Conservation (phyloP, 1,284 basidiomycete species). For the Ceraceosorus bombacis region DNA sequence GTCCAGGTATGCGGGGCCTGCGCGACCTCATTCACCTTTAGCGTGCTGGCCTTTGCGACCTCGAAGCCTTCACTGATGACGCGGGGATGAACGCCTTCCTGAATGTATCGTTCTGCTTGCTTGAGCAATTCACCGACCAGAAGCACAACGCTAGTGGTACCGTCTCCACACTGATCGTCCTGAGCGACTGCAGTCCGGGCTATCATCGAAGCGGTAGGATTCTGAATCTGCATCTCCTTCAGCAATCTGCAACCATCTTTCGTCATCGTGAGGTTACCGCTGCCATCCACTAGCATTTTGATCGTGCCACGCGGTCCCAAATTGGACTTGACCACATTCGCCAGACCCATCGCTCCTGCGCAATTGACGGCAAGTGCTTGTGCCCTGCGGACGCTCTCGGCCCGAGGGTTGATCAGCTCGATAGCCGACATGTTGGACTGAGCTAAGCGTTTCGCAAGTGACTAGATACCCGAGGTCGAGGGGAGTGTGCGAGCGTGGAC, state of each 20-base stretch:
- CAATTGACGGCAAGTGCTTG: constrained; percentile 81
- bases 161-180: constrained; percentile 98
- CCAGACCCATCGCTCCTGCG: constrained; percentile 88
- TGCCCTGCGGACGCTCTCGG: constrained; percentile 84
- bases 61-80: constrained; percentile 94
- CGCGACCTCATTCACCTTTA: constrained; percentile 59
- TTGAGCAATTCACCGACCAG: constrained; percentile 95
- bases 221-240: constrained; percentile 98
- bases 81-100: constrained; percentile 95
- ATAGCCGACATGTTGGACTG: constrained; percentile 37
- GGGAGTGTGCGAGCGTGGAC: too few relatives aligned
- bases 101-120: constrained; percentile 94
- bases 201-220: constrained; percentile 98
- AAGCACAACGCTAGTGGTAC: constrained; percentile 93
- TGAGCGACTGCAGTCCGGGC: constrained; percentile 96
- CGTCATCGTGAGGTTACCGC: constrained; percentile 99
- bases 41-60: constrained; percentile 88
- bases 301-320: constrained; percentile 70
- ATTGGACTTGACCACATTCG: constrained; percentile 93
- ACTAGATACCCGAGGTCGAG: too few relatives aligned
- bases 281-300: constrained; percentile 98
- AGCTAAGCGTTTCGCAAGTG: too few relatives aligned
- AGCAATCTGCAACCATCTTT: constrained; percentile 98
- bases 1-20: background rate
- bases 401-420: constrained; percentile 52